Base-by-base conservation (phyloP, 768 basidiomycete species). In the Psilocybe azurescens region DNA sequence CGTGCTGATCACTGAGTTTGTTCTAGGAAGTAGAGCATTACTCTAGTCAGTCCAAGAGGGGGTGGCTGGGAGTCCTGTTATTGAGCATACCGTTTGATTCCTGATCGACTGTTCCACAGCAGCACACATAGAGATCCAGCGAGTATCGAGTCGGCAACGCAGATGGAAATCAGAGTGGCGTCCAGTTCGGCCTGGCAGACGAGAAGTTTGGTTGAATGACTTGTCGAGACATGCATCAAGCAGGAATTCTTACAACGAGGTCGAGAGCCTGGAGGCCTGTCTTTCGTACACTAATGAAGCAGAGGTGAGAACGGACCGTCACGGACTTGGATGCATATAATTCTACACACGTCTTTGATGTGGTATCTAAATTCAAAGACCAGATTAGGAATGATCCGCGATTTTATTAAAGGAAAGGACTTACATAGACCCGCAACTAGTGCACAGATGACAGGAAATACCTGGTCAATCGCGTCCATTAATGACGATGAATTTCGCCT, bases 1-100 rank as follows among this genome's bases (percentile, higher is more conserved):
- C n/a, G 46, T 56, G 39, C 55, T 56, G 41, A 56, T 56, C 41
- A 56, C 55, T 3, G 55, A 56, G 44, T 56, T 56, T 10, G 55
- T 56, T n/a, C 55, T 56, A 5, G n/a, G 2, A 5, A 13, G 41
- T 14, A 5, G 7, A 52, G 24, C 11, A 32, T 52, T n/a, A 52
- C 24, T 29, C 28, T 11, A 56, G 6, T 30, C 24, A 46, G 18
- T 9, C 0, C 11, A 44, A 5, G 20, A 55, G 18, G 5, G 8
- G 0, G 11, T 9, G 30, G 3, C 28, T 7, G 3, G 11, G 29
- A 33, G 32, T 53, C 7, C n/a, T n/a, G 9, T 41, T 55, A 30
- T 5, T 8, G 39, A 0, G 5, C 28, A 8, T 56, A 56, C 55
- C 55, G 38, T 47, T 47, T 56, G 0, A 56, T 32, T 30, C 55